A percentile compares a stretch with the other conserved stretches of the same genome.
Conservation (phyloP, 2,329 filamentous ascomycete genomes). For the Neofusicoccum ribis region DNA sequence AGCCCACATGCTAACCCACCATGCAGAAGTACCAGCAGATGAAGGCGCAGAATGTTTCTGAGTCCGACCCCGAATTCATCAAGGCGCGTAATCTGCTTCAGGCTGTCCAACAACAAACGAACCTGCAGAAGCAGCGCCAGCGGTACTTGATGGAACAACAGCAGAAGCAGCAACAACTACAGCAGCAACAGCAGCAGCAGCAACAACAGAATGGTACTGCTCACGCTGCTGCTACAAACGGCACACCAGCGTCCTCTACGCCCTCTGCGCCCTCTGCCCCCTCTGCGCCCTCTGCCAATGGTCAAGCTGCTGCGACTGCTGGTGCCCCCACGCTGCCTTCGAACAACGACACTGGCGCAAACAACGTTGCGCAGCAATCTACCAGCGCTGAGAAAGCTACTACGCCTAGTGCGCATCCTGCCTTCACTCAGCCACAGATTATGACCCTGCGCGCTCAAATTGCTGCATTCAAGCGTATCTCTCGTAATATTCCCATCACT, state of each 20-base stretch:
- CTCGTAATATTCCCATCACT: conserved; percentile 83
- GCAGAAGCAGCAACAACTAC: conserved; percentile 51
- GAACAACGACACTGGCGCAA: conserved; percentile 29
- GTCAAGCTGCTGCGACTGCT: conserved; percentile 27
- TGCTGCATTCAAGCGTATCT: conserved; percentile 83
- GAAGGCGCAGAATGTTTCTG: conserved; percentile 79
- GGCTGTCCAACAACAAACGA: conserved; percentile 66
- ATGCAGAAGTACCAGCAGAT: conserved; percentile 82
- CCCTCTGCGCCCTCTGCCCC: conserved; percentile 22
- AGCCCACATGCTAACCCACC: conserved; percentile 38
- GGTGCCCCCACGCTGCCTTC: conserved; percentile 25
- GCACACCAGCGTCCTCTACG: conserved; percentile 36
- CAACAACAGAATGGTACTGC: conserved; percentile 48
- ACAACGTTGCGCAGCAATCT: conserved; percentile 28
- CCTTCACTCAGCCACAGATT: conserved; percentile 76
- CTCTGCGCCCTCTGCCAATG: conserved; percentile 27
- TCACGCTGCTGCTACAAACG: conserved; percentile 45
- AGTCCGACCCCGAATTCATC: conserved; percentile 82
- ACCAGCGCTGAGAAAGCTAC: conserved; percentile 43
- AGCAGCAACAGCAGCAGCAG: conserved; percentile 50
- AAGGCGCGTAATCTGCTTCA: conserved; percentile 76
- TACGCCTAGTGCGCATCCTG: conserved; percentile 25
- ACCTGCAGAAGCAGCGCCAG: conserved; percentile 50
- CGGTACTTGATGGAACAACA: conserved; percentile 44
- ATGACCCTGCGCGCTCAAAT: conserved; percentile 81